Conservation (phyloP, 371 early-diverging fungal genomes). For the Mortierella sp. region DNA sequence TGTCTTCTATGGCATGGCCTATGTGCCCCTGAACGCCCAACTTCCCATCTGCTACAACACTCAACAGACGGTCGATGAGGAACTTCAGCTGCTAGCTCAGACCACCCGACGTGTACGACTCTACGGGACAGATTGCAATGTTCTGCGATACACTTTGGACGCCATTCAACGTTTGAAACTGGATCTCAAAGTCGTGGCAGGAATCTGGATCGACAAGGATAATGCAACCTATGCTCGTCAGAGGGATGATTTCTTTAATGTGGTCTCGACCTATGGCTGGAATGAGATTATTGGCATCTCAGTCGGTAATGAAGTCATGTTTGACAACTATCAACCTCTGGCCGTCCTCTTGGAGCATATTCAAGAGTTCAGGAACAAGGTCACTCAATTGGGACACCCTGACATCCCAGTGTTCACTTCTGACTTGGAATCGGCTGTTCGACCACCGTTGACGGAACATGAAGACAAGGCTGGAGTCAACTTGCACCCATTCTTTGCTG, state of each 20-base stretch:
- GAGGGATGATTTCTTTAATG: conserved; percentile 40
- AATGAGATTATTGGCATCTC: conserved; percentile 57
- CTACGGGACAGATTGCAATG: conserved; percentile 62
- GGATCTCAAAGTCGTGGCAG: conserved; percentile 56
- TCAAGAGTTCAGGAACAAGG: conserved; percentile 54
- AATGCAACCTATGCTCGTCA: conserved; percentile 57
- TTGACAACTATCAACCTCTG: conserved; percentile 60
- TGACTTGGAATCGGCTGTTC: conserved; percentile 61
- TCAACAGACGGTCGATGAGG: conserved; percentile 52
- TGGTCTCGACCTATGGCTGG: conserved; percentile 51
- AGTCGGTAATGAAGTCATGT: conserved; percentile 66
- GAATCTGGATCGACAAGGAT: conserved; percentile 58
- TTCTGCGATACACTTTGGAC: conserved; percentile 51
- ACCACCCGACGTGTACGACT: conserved; percentile 60
- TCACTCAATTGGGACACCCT: conserved; percentile 53
- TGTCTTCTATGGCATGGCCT: conserved; percentile 62
- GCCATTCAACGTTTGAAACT: conserved; percentile 52
- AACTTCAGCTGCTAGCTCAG: conserved; percentile 55
- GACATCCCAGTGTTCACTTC: conserved; percentile 67
- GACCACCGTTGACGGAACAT: conserved; percentile 59
- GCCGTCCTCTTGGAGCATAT: conserved; percentile 48
- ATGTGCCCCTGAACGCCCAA: conserved; percentile 59
- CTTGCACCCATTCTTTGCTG: conserved; percentile 77
- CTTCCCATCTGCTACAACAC: conserved; percentile 55
- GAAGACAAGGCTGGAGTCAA: conserved; percentile 69